Evolutionary conservation across 2,329 filamentous ascomycete genomes (phyloP), one percentile per base, ranked within the genome.

Genomic region (Aspergillus transmontanensis): DNA sequence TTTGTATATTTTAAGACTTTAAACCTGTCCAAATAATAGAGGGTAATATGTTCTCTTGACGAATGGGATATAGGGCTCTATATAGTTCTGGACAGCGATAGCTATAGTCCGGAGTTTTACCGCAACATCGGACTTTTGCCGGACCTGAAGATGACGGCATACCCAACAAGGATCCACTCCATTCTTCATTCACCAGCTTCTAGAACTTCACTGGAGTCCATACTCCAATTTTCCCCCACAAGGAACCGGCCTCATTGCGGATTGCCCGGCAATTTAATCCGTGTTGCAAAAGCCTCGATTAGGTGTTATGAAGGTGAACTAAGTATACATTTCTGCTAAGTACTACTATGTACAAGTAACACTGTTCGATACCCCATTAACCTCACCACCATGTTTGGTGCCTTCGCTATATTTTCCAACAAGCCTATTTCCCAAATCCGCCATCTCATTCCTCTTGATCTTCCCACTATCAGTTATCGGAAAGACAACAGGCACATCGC

Each of bases 1-100:
- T 3, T 19, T 30, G 26, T 50, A 19, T 30, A 4, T 28, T 30
- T 4, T 11, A 26, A 30, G 46, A 30, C 12, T n/a, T 30, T 72
- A 75, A 30, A 74, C 66, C 19, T 71, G 64, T 21, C 70, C 69
- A 26, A 74, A 57, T 41, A 28, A 28, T 72, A 70, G 10, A 53
- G 19, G 19, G 9, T 32, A 53, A 34, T 54, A 3, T n/a, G n/a
- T 54, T 19, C 19, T 23, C 9, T 36, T 32, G 12, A 10, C 14
- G 6, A 7, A 54, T 28, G 28, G 12, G 21, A 54, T 54, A 26
- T 9, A 21, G 30, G n/a, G 30, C 32, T 36, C n/a, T 54, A 54
- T 54, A 54, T 54, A 54, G 28, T 34, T n/a, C 26, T 30, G 23
- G 28, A n/a, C 14, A n/a, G 6, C 26, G 30, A 53, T 12, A 12